Percentiles rank a stretch among this genome's conserved stretches.
phyloP scores from a whole-genome alignment of 2,329 filamentous ascomycete species.

The Coleophoma eucalyptorum region DNA sequence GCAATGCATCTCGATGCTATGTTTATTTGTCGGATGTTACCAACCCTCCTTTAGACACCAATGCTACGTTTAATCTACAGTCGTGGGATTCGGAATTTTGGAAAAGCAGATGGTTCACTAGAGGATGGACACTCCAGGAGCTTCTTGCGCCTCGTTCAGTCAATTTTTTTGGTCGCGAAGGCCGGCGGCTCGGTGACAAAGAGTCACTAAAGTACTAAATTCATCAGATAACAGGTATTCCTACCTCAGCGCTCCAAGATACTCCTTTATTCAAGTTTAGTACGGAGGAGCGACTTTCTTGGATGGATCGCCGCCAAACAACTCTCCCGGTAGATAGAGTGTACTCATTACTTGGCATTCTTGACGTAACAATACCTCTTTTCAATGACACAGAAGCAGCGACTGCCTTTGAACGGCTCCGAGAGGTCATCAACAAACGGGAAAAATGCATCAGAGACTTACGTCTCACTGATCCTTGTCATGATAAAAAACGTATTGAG shows the following conservation, averaged over 20 bases:
- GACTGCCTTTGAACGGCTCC: conserved; percentile 28
- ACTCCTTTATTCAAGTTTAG: not conserved
- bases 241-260: not conserved
- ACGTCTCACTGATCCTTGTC: conserved; percentile 24
- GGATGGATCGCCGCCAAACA: conserved; percentile 32
- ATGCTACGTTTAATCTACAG: too few relatives aligned
- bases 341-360: conserved; percentile 38
- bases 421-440: conserved; percentile 25
- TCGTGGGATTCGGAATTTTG: conserved; percentile 1
- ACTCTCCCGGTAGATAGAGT: conserved; percentile 33
- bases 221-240: conserved; percentile 2
- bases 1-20: not conserved
- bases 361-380: conserved; percentile 37
- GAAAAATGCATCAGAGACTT: conserved; percentile 20
- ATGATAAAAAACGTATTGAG: conserved; percentile 33
- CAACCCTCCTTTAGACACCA: not conserved
- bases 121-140: too few relatives aligned
- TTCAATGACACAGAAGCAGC: conserved; percentile 30
- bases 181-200: not conserved
- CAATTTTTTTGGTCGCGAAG: not conserved
- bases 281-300: conserved; percentile 24
- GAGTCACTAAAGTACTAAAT: not conserved
- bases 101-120: too few relatives aligned
- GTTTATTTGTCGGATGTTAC: conserved; percentile 1
- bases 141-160: conserved; percentile 1